These are phyloP conservation scores for Auricularia sp. DNA, from an alignment of 768 basidiomycete genomes.

Conservation along the genomic window DNA sequence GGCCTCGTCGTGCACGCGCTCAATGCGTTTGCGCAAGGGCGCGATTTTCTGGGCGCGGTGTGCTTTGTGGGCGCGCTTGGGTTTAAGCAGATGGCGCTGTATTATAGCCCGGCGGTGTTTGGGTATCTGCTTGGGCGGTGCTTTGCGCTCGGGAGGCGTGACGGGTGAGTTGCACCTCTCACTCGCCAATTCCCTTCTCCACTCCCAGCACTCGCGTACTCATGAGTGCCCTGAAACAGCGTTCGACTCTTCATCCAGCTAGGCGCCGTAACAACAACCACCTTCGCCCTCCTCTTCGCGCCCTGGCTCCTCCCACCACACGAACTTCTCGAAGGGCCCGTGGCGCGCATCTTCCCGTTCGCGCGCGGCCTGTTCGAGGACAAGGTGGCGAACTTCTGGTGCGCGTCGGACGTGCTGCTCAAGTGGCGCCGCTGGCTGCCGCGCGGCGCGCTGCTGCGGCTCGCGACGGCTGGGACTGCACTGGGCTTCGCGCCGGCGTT, in stretches of 20 bases:
- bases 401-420: slow-evolving; percentile 77
- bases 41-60: slow-evolving; percentile 66
- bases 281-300: slow-evolving; percentile 62
- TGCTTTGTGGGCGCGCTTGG: slow-evolving; percentile 76
- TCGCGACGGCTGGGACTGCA: slow-evolving; percentile 57
- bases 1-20: slow-evolving; percentile 64
- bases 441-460: slow-evolving; percentile 41
- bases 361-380: slow-evolving; percentile 86
- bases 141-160: slow-evolving; percentile 55
- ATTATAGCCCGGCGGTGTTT: slow-evolving; percentile 89
- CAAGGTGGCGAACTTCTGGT: slow-evolving; percentile 98
- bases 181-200: too few relatives aligned
- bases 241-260: slow-evolving; percentile 54
- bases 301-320: slow-evolving; percentile 72
- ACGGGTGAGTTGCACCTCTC: slow-evolving; percentile 49
- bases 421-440: slow-evolving; percentile 64
- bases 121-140: slow-evolving; percentile 87
- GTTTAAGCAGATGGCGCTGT: slow-evolving; percentile 95
- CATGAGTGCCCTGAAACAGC: too few relatives aligned
- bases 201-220: too few relatives aligned
- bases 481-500: slow-evolving; percentile 61
- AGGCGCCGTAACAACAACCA: slow-evolving; percentile 44
- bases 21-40: slow-evolving; percentile 54
- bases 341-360: slow-evolving; percentile 85
- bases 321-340: slow-evolving; percentile 36